Conservation (phyloP, 208 protist genomes). For the Trypanosoma lewisi region DNA sequence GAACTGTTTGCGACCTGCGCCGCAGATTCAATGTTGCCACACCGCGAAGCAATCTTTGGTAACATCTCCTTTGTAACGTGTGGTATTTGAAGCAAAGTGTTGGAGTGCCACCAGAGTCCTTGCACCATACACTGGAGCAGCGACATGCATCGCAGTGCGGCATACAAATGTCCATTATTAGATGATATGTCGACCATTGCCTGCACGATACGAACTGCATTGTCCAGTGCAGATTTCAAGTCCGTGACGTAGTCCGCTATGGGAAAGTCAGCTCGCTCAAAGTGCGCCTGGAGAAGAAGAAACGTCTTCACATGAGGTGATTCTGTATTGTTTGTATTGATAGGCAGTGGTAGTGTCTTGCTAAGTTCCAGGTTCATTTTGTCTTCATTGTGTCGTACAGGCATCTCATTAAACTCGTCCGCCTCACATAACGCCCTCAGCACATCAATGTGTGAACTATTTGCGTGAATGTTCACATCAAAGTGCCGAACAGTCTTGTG, state of each 20-base stretch:
- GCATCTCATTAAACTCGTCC: constrained; percentile 95
- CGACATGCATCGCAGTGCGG: constrained; percentile 88
- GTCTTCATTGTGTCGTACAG: constrained; percentile 99
- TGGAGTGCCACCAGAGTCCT: constrained; percentile 83
- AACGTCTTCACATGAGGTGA: constrained; percentile 95
- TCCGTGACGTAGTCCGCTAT: constrained; percentile 99
- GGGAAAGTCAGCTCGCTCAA: constrained; percentile 89
- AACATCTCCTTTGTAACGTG: constrained; percentile 79
- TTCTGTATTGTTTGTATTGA: constrained; percentile 77
- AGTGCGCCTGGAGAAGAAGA: constrained; percentile 98
- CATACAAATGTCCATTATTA: constrained; percentile 91
- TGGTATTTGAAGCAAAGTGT: constrained; percentile 86
- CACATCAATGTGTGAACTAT: constrained; percentile 59
- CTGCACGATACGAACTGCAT: constrained; percentile 95
- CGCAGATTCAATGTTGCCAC: constrained; percentile 51
- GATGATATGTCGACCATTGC: constrained; percentile 95
- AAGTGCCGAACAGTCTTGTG: constrained; percentile 94
- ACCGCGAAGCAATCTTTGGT: constrained; percentile 44
- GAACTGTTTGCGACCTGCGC: constrained; percentile 79
- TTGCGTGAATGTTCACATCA: constrained; percentile 60
- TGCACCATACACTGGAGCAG: constrained; percentile 96
- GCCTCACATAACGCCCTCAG: constrained; percentile 90
- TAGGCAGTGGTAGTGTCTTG: constrained; percentile 58
- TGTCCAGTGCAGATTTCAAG: constrained; percentile 97
- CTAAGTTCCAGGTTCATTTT: constrained; percentile 92